These are phyloP conservation scores for Albophoma yamanashiensis DNA, from an alignment of 2,329 filamentous ascomycete genomes.

Conservation along the genomic window DNA sequence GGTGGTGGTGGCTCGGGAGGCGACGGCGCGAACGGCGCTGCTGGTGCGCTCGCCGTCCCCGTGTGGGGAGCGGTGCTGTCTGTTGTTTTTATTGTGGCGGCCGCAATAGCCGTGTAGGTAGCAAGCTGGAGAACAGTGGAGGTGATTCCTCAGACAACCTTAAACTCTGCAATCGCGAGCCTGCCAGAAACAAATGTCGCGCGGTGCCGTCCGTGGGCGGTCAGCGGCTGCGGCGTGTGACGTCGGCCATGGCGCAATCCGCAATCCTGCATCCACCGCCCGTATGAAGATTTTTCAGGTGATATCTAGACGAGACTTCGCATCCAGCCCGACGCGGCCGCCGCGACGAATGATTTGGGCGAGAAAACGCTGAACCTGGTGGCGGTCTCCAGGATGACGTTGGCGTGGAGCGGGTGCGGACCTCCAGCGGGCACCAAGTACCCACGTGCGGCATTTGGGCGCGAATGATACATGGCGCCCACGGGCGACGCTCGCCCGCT, in stretches of 20 bases:
- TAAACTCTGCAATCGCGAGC: not conserved
- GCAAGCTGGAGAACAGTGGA: no score
- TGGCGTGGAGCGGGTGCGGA: not conserved
- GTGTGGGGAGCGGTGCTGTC: not conserved
- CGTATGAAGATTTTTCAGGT: not conserved
- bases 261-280: not conserved
- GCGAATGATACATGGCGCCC: not conserved
- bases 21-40: not conserved
- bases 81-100: not conserved
- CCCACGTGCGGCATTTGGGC: not conserved
- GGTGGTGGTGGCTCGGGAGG: not conserved
- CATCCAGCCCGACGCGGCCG: not conserved
- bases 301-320: not conserved
- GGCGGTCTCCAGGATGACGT: not conserved
- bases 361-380: not conserved
- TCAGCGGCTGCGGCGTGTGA: not conserved
- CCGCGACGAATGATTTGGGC: not conserved
- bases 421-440: not conserved
- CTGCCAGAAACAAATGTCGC: not conserved
- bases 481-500: not conserved
- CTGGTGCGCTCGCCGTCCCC: not conserved
- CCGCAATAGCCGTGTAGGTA: not conserved
- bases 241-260: not conserved
- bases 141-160: no score
- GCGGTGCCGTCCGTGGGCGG: not conserved